A percentile compares a stretch with the other conserved stretches of the same genome.
Conservation (phyloP, 495 filamentous ascomycete species). For the Penicillium cosmopolitanum region DNA sequence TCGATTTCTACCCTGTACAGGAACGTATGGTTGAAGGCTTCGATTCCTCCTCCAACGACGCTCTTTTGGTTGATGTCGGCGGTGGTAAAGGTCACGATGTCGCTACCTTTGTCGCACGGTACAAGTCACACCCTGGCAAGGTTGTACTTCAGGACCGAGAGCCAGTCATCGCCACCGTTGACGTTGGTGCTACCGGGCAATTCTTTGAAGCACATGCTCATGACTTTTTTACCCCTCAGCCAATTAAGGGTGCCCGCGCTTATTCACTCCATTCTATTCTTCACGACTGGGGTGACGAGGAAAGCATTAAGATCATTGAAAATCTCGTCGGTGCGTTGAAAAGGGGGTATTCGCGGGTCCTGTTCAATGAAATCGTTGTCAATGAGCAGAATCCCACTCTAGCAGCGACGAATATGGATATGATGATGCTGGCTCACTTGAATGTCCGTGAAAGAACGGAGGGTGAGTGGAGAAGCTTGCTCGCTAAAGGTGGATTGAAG, state of each 20-base stretch:
- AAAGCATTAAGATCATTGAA: slow-evolving; percentile 46
- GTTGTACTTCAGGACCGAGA: slow-evolving; percentile 55
- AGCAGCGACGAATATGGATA: slow-evolving; percentile 46
- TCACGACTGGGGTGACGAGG: slow-evolving; percentile 55
- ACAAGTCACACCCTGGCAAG: slow-evolving; percentile 36
- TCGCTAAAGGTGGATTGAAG: neutral
- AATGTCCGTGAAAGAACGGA: slow-evolving; percentile 11
- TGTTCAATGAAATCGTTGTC: slow-evolving; percentile 59
- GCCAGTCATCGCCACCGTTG: slow-evolving; percentile 40
- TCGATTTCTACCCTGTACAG: slow-evolving; percentile 33
- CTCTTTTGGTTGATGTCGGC: slow-evolving; percentile 60
- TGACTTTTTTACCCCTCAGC: slow-evolving; percentile 58
- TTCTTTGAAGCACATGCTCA: slow-evolving; percentile 31
- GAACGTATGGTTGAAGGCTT: slow-evolving; percentile 29
- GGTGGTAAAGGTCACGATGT: slow-evolving; percentile 56
- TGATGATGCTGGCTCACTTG: slow-evolving; percentile 48
- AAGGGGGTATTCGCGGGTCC: slow-evolving; percentile 50
- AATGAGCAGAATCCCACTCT: slow-evolving; percentile 44
- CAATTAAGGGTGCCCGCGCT: slow-evolving; percentile 41
- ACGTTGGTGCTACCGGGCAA: slow-evolving; percentile 10
- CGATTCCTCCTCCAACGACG: slow-evolving; percentile 21
- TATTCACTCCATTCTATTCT: slow-evolving; percentile 49
- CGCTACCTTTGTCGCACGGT: slow-evolving; percentile 35
- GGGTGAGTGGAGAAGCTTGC: neutral
- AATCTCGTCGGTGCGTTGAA: slow-evolving; percentile 51